A percentile compares a stretch with the other conserved stretches of the same genome.
phyloP scores from a whole-genome alignment of 2,329 filamentous ascomycete species.

The Apiospora pterosperma region DNA sequence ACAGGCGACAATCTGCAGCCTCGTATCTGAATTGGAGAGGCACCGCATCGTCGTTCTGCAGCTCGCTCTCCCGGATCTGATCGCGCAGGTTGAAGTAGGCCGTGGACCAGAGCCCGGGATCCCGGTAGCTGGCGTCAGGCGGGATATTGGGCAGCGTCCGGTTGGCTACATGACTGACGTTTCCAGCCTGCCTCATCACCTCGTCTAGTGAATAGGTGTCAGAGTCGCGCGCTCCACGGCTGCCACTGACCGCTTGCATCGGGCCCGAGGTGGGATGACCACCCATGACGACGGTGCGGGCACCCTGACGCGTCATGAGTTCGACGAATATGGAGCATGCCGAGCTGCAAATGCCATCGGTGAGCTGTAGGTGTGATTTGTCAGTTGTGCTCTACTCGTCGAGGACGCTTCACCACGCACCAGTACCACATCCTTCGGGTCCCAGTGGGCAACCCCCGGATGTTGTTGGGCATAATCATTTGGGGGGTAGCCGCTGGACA shows the following conservation, averaged over 20 bases:
- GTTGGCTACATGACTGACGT: constrained; percentile 3
- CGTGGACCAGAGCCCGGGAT: constrained; percentile 13
- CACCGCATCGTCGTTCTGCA: constrained; percentile 10
- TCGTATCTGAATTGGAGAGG: constrained; percentile 60
- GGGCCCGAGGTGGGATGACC: constrained; percentile 51
- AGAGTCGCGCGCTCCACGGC: constrained; percentile 47
- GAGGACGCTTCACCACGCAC: background rate
- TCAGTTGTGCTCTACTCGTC: background rate
- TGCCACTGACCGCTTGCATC: constrained; percentile 65
- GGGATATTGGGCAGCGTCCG: constrained; percentile 11
- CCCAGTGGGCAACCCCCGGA: constrained; percentile 2
- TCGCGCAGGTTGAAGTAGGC: constrained; percentile 22
- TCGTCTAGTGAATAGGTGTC: too few species aligned
- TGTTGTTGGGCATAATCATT: constrained; percentile 10
- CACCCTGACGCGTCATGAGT: constrained; percentile 25
- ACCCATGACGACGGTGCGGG: constrained; percentile 36
- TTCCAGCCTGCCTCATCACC: too few species aligned
- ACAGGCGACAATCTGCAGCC: constrained; percentile 58
- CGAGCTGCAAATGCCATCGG: constrained; percentile 27
- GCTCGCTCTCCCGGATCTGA: constrained; percentile 16
- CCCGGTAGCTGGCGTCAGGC: background rate
- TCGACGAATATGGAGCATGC: constrained; percentile 29
- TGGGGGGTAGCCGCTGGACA: constrained; percentile 7
- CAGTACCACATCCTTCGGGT: constrained; percentile 15
- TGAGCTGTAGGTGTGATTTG: constrained; percentile 11